Evolutionary conservation across 2,329 filamentous ascomycete species (phyloP).

Genomic region (Fusarium algeriense): DNA sequence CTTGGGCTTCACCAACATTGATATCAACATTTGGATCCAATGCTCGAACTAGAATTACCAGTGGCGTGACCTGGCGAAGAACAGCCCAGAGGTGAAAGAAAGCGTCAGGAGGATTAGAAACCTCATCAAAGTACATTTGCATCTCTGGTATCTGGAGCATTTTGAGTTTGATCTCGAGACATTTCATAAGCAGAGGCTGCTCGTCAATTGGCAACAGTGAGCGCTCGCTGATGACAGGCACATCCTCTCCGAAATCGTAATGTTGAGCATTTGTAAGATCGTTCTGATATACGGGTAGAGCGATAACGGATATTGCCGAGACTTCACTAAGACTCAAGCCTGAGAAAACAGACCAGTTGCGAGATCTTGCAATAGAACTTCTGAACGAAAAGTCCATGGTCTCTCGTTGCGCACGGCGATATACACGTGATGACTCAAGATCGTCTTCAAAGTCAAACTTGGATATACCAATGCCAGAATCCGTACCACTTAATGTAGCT

Average conservation of each 20-base stretch:
- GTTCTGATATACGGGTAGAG: rapidly evolving
- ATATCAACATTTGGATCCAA: neutral
- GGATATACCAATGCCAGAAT: rapidly evolving
- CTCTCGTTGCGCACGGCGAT: neutral
- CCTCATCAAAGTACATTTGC: rapidly evolving
- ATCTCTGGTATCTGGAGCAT: neutral
- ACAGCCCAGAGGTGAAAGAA: neutral
- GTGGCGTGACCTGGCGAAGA: neutral
- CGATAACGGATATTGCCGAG: neutral
- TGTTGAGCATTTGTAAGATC: neutral
- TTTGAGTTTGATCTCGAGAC: neutral
- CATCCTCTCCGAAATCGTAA: neutral
- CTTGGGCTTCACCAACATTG: no score
- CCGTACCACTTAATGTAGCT: rapidly evolving
- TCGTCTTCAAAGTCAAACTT: conserved; percentile 2
- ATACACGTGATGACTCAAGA: neutral
- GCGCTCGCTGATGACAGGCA: rapidly evolving
- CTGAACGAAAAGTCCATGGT: neutral
- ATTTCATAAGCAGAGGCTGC: neutral
- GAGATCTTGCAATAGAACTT: neutral
- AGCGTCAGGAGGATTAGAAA: neutral
- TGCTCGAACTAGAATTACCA: neutral
- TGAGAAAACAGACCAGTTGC: neutral
- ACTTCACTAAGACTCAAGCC: neutral
- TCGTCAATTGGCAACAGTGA: rapidly evolving